Evolutionary conservation across 202 grass and related monocot genomes (phyloP).

Genomic region (Setaria italica): DNA sequence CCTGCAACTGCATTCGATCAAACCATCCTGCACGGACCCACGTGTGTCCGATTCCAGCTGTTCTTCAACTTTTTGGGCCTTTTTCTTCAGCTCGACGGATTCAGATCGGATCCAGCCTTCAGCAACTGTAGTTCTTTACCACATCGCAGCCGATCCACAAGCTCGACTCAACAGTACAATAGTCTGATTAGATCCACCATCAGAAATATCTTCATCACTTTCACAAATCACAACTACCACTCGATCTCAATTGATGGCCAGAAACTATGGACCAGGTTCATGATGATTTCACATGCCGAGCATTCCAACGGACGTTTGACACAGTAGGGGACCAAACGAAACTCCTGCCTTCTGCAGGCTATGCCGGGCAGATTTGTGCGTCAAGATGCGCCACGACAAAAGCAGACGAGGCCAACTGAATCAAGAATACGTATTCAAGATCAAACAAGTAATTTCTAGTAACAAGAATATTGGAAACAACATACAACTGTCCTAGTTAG

Average conservation of each 20-base stretch:
- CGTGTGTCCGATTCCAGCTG: slow-evolving; percentile 23
- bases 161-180: neutral
- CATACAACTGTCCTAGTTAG: slow-evolving; percentile 49
- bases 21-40: neutral
- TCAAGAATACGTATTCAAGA: neutral
- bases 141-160: neutral
- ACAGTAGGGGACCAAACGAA: neutral
- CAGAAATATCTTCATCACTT: neutral
- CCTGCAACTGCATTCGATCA: neutral
- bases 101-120: slow-evolving; percentile 32
- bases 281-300: neutral
- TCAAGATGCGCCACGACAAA: neutral
- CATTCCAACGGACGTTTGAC: no score
- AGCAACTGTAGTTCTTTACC: neutral
- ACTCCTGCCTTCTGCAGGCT: neutral
- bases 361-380: neutral
- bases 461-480: slow-evolving; percentile 34
- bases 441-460: neutral
- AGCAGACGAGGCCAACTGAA: neutral
- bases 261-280: neutral
- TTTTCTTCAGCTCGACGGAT: no score
- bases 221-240: neutral
- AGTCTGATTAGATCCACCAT: neutral
- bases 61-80: neutral
- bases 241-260: neutral